These are phyloP conservation scores for Corymbia calophylla DNA, from an alignment of 441 rosid species.

Conservation along the genomic window DNA sequence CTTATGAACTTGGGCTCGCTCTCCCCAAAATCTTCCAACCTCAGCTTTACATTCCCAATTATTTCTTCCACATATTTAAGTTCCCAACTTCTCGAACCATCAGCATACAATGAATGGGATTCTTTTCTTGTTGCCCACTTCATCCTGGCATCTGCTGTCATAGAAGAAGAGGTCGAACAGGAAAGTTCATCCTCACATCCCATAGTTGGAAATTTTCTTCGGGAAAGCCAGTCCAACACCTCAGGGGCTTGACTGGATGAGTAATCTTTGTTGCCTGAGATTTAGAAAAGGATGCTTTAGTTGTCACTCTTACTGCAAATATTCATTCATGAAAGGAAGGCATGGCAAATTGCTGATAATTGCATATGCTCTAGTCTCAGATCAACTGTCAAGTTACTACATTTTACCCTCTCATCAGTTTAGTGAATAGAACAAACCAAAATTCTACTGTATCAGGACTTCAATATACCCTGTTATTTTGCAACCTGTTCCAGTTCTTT, in stretches of 20 bases:
- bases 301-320: background rate
- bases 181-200: slow-evolving; percentile 38
- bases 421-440: background rate
- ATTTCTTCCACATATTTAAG: slow-evolving; percentile 39
- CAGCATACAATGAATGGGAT: slow-evolving; percentile 13
- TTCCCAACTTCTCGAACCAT: slow-evolving; percentile 38
- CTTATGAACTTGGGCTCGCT: slow-evolving; percentile 20
- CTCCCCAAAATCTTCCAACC: slow-evolving; percentile 31
- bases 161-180: slow-evolving; percentile 30
- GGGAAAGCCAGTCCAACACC: slow-evolving; percentile 12
- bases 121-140: slow-evolving; percentile 5
- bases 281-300: background rate
- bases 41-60: slow-evolving; percentile 20
- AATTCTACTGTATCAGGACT: background rate
- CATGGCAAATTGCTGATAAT: background rate
- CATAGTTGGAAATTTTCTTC: slow-evolving; percentile 9
- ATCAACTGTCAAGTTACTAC: background rate
- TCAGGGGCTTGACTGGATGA: slow-evolving; percentile 17
- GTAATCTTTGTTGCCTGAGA: slow-evolving; percentile 28
- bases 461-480: background rate
- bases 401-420: background rate
- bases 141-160: slow-evolving; percentile 5
- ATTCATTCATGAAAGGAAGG: background rate
- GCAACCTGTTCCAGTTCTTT: background rate
- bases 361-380: background rate